phyloP scores from a whole-genome alignment of 208 protist genomes.

The Crithidia mellificae region DNA sequence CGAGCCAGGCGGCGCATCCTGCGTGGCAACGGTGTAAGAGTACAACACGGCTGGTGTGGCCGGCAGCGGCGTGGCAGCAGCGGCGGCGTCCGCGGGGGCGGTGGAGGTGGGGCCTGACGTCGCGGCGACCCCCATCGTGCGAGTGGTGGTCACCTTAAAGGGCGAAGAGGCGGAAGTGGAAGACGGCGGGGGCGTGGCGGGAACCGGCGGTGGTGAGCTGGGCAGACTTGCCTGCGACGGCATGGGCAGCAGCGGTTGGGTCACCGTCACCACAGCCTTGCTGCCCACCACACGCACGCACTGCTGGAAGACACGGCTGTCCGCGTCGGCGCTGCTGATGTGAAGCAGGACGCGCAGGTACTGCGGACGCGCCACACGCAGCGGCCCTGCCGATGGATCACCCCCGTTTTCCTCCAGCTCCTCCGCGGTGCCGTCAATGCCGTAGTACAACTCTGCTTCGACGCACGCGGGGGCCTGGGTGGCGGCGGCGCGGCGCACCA shows the following conservation, averaged over 20 bases:
- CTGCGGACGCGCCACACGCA: neutral
- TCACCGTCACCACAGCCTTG: slow-evolving; percentile 22
- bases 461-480: slow-evolving; percentile 15
- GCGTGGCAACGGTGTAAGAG: slow-evolving; percentile 25
- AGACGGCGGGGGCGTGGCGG: neutral
- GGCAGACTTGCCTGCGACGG: neutral
- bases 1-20: slow-evolving; percentile 7
- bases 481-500: slow-evolving; percentile 12
- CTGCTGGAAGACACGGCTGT: slow-evolving; percentile 17
- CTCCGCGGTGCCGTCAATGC: slow-evolving; percentile 16
- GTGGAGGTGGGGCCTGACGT: neutral
- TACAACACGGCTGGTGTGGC: slow-evolving; percentile 14
- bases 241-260: slow-evolving; percentile 17
- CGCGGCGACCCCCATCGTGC: neutral
- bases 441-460: slow-evolving; percentile 33
- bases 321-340: slow-evolving; percentile 2
- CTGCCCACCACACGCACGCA: slow-evolving; percentile 26
- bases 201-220: neutral
- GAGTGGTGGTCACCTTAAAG: slow-evolving; percentile 9
- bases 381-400: neutral
- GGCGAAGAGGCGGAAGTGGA: neutral
- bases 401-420: neutral
- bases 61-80: neutral
- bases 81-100: neutral
- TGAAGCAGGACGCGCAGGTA: slow-evolving; percentile 30